Evolutionary conservation across 2,329 filamentous ascomycete species (phyloP).

Genomic region (Metarhizium robertsii): DNA sequence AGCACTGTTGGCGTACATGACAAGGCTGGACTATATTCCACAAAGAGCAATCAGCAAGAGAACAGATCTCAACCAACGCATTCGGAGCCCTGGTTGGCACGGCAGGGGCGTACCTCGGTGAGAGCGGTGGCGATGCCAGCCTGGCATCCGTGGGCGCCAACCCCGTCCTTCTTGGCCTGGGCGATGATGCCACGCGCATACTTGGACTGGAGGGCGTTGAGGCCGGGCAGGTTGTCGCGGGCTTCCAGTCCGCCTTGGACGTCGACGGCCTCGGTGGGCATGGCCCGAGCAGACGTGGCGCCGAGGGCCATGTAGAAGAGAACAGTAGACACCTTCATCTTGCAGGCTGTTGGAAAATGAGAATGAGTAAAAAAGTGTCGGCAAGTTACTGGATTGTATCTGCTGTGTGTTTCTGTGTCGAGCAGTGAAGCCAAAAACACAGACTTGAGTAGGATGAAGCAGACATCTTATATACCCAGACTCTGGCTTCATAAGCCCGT

Average conservation of each 20-base stretch:
- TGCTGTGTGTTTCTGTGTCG: background rate
- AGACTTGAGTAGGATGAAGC: background rate
- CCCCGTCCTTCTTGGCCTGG: conserved; percentile 7
- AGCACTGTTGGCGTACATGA: conserved; percentile 12
- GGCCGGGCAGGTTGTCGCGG: background rate
- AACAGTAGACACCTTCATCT: conserved; percentile 6
- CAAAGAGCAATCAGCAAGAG: background rate
- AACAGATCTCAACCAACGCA: too few relatives aligned
- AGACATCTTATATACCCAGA: background rate
- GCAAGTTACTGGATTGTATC: background rate
- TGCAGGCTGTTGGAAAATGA: background rate
- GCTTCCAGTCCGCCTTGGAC: background rate
- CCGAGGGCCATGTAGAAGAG: background rate
- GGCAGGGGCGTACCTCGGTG: conserved; percentile 9
- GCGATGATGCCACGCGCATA: conserved; percentile 10
- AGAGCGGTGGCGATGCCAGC: conserved; percentile 13
- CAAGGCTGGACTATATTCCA: conserved; percentile 8
- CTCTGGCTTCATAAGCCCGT: too few relatives aligned
- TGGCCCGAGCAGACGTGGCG: background rate
- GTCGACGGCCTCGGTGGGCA: background rate
- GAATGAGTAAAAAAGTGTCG: background rate
- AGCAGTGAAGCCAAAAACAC: background rate
- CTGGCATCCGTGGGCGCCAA: conserved; percentile 13
- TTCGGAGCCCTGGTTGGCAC: background rate
- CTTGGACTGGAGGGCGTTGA: too few relatives aligned